These are phyloP conservation scores for Sporobolomyces pararoseus DNA, from an alignment of 768 basidiomycete species.

Conservation along the genomic window DNA sequence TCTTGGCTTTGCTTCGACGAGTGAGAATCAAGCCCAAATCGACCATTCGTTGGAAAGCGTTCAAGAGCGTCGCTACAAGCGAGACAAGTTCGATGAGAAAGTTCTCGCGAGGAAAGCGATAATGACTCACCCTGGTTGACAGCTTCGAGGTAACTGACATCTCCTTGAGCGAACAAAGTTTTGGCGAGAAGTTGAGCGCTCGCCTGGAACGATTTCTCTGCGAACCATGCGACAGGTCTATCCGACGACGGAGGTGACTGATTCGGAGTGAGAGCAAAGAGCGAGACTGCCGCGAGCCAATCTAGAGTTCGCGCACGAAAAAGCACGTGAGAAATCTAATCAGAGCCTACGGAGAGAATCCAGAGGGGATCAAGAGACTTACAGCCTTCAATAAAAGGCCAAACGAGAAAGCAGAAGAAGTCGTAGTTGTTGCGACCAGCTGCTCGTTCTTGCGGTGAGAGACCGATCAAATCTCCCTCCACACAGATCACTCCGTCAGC, in stretches of 20 bases:
- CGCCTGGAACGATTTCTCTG: conserved; percentile 32
- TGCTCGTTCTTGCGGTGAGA: conserved; percentile 30
- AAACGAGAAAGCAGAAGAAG: conserved; percentile 43
- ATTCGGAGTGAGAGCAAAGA: conserved; percentile 34
- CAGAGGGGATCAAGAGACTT: background rate
- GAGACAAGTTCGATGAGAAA: background rate
- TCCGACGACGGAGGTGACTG: background rate
- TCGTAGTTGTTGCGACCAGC: conserved; percentile 38
- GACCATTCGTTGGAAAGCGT: conserved; percentile 41
- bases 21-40: conserved; percentile 41
- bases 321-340: background rate
- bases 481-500: conserved; percentile 39
- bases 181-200: conserved; percentile 35
- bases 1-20: conserved; percentile 23
- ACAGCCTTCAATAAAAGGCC: conserved; percentile 40
- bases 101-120: background rate
- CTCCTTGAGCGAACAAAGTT: conserved; percentile 41
- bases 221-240: conserved; percentile 32
- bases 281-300: conserved; percentile 40
- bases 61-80: conserved; percentile 35
- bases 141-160: conserved; percentile 43
- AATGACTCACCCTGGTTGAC: conserved; percentile 36
- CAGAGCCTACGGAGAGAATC: too few species aligned
- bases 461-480: conserved; percentile 26
- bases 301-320: conserved; percentile 8